Evolutionary conservation across 148 eudicot species (phyloP), one percentile per base, ranked within the genome.

Genomic region (Vaccinium darrowii): DNA sequence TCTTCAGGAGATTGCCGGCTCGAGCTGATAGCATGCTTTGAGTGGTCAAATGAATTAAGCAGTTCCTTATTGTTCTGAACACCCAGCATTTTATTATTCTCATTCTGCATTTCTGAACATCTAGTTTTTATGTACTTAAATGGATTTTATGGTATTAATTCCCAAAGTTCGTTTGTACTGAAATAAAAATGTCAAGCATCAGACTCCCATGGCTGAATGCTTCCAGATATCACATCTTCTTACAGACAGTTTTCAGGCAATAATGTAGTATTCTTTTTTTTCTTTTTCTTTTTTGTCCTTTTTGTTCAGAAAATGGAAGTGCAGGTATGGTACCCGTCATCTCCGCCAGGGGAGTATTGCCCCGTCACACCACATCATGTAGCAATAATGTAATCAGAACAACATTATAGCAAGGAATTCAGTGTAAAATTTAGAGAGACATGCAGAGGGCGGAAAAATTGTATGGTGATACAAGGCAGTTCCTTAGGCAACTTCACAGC

Each of bases 161-260:
- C 43, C 73, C 69, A 87, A 82, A 82, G 84, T 88, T 12, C 86
- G 87, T 82, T 88, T 90, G 49, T 84, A 83, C 39, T 88, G 30
- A 88, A 88, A 79, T 87, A 88, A 77, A 84, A 87, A 71, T 90
- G 39, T 90, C 1, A 91, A 88, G 80, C 73, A 88, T 47, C 89
- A 88, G 69, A 88, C 36, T 88, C 11, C 80, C 30, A 39, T 21
- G 72, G 33, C 71, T 57, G 16, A 52, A 21, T 57, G 72, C 30
- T 58, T 80, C 73, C 33, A 4, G 25, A 23, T 33, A 67, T 25
- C 11, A 5, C 36, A 25, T 67, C 67, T 62, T 3, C 67, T 62
- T 8, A 21, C n/a, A 25, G 27, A 62, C 21, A 62, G 10, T 21
- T 21, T n/a, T 62, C 3, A 0, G 67, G 67, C 67, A 62, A 3